Evolutionary conservation across 192 early-diverging fungal genomes (phyloP).

Genomic region (Neocallimastix lanati): DNA sequence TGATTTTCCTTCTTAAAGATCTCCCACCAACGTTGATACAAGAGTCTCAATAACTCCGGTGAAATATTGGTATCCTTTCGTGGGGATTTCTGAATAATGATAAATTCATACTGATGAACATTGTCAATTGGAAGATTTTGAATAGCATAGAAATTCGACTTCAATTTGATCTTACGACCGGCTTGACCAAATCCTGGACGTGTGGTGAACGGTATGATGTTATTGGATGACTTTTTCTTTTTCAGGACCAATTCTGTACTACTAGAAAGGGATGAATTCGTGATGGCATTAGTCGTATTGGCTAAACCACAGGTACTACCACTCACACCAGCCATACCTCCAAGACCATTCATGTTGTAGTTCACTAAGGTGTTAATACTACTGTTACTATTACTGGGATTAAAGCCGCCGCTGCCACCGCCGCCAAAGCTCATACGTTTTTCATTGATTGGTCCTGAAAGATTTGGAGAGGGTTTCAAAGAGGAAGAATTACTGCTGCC

Average conservation of each 20-base stretch:
- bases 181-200: constrained; percentile 21
- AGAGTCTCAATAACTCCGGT: constrained; percentile 45
- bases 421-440: not conserved
- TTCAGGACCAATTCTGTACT: not conserved
- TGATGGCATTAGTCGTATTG: no score
- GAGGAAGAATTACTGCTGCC: not conserved
- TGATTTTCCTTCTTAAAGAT: constrained; percentile 25
- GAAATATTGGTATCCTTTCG: constrained; percentile 48
- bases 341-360: not conserved
- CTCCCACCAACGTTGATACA: constrained; percentile 49
- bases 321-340: no score
- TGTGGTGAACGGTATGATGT: constrained; percentile 4
- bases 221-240: not conserved
- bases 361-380: not conserved
- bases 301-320: no score
- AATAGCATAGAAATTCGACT: constrained; percentile 66
- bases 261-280: not conserved
- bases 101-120: constrained; percentile 68
- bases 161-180: constrained; percentile 24
- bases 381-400: not conserved
- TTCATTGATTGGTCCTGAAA: not conserved
- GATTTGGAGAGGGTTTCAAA: not conserved
- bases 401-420: not conserved
- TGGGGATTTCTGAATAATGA: not conserved
- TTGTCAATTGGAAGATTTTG: constrained; percentile 33